A percentile compares a stretch with the other conserved stretches of the same genome.
Evolutionary conservation across 345 rosid genomes (phyloP).

Genomic region (Citrus cavaleriei): DNA sequence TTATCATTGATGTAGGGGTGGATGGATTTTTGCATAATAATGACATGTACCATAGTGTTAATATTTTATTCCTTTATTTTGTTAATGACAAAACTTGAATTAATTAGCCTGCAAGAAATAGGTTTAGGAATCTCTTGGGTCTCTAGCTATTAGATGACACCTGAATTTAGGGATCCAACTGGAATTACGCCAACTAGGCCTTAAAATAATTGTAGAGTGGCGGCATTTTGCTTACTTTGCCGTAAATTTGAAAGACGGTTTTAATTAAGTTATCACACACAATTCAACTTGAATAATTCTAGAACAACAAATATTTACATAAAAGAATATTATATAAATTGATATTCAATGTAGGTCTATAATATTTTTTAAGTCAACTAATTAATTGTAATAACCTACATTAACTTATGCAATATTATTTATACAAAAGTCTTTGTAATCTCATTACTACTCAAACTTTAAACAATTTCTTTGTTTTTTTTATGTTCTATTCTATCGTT

Average conservation of each 20-base stretch:
- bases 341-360: no score
- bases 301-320: no score
- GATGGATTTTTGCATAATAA: neutral
- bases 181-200: neutral
- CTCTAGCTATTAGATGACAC: conserved; percentile 13
- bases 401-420: no score
- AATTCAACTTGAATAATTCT: no score
- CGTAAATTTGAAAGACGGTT: neutral
- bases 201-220: neutral
- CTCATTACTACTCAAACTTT: neutral
- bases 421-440: no score
- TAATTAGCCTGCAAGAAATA: neutral
- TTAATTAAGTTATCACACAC: neutral
- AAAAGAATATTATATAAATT: no score
- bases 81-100: neutral
- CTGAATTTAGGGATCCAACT: conserved; percentile 24
- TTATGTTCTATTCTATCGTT: neutral
- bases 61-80: neutral
- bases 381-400: no score
- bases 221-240: neutral
- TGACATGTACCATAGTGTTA: neutral
- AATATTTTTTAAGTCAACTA: no score
- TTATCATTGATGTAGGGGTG: neutral
- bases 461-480: no score
- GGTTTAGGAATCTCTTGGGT: conserved; percentile 14